phyloP scores from a whole-genome alignment of 2,329 filamentous ascomycete genomes.

The Cryphonectria carpinicola region DNA sequence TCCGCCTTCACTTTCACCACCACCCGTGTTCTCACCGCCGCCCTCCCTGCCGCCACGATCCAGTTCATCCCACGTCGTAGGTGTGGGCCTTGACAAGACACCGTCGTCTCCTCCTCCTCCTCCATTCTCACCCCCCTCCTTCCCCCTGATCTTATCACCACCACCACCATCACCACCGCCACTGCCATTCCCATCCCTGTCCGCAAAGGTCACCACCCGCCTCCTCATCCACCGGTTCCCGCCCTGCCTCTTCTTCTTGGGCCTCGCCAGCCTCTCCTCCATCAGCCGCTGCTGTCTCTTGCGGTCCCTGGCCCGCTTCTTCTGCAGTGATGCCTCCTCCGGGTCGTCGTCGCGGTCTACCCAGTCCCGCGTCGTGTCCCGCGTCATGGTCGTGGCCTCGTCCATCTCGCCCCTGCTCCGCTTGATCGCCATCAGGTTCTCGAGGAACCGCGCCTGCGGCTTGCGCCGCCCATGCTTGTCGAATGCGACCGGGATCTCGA shows the following conservation, averaged over 20 bases:
- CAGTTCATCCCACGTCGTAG: conserved; percentile 41
- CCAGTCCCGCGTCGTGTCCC: conserved; percentile 38
- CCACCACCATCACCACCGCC: conserved; percentile 19
- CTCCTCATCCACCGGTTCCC: conserved; percentile 22
- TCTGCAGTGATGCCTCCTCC: conserved; percentile 43
- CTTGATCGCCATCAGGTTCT: conserved; percentile 68
- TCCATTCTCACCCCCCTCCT: neutral
- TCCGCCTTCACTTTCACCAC: conserved; percentile 32
- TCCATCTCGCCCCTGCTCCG: conserved; percentile 66
- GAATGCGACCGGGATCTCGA: conserved; percentile 51
- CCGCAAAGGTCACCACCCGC: conserved; percentile 24
- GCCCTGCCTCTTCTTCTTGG: conserved; percentile 15
- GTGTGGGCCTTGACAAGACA: conserved; percentile 41
- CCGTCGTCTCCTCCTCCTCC: conserved; percentile 20
- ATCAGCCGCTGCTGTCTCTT: conserved; percentile 31
- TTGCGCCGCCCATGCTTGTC: conserved; percentile 53
- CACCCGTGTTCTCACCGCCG: conserved; percentile 17
- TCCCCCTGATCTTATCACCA: conserved; percentile 6
- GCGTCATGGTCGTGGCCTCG: conserved; percentile 63
- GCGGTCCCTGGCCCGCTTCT: conserved; percentile 35
- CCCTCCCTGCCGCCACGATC: conserved; percentile 1
- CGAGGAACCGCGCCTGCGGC: conserved; percentile 62
- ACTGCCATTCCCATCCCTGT: neutral
- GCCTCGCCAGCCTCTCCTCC: conserved; percentile 26
- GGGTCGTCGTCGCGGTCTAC: conserved; percentile 47